Conservation (phyloP, 192 early-diverging fungal genomes). For the Coemansia erecta region DNA sequence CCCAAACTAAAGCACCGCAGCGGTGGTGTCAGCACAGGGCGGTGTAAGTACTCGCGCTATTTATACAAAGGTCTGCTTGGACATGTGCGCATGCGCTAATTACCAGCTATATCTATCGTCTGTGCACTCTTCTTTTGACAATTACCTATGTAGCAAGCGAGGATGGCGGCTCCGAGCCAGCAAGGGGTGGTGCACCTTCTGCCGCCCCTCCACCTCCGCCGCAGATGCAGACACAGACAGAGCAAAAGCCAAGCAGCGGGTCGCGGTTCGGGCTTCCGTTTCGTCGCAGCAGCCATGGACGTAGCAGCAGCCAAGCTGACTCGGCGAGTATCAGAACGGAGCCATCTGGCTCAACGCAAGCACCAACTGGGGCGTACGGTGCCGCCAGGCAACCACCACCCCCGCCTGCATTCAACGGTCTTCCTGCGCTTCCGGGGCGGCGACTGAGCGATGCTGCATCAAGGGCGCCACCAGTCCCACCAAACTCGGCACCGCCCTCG, state of each 20-base stretch:
- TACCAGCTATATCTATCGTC: neutral
- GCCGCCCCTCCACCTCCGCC: slow-evolving; percentile 2
- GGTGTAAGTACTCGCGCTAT: slow-evolving; percentile 22
- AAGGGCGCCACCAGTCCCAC: slow-evolving; percentile 15
- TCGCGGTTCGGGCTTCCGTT: slow-evolving; percentile 35
- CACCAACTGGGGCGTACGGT: slow-evolving; percentile 2
- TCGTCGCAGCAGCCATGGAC: slow-evolving; percentile 33
- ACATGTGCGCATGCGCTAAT: neutral
- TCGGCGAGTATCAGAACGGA: neutral
- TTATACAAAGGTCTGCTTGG: neutral
- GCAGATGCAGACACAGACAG: neutral
- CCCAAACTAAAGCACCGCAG: slow-evolving; percentile 64
- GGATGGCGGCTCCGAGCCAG: slow-evolving; percentile 11
- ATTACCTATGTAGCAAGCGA: slow-evolving; percentile 33
- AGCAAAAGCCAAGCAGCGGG: slow-evolving; percentile 25
- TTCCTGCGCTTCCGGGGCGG: slow-evolving; percentile 29
- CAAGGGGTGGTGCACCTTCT: neutral
- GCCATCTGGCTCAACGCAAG: slow-evolving; percentile 3
- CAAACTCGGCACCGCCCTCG: slow-evolving; percentile 18
- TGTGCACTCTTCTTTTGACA: neutral
- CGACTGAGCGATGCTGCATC: slow-evolving; percentile 29
- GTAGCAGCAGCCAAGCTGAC: slow-evolving; percentile 35
- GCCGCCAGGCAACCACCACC: slow-evolving; percentile 13
- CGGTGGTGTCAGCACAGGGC: slow-evolving; percentile 56
- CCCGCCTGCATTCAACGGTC: slow-evolving; percentile 15